Evolutionary conservation across 2,329 filamentous ascomycete species (phyloP).

Genomic region (Stagonosporopsis tanaceti): DNA sequence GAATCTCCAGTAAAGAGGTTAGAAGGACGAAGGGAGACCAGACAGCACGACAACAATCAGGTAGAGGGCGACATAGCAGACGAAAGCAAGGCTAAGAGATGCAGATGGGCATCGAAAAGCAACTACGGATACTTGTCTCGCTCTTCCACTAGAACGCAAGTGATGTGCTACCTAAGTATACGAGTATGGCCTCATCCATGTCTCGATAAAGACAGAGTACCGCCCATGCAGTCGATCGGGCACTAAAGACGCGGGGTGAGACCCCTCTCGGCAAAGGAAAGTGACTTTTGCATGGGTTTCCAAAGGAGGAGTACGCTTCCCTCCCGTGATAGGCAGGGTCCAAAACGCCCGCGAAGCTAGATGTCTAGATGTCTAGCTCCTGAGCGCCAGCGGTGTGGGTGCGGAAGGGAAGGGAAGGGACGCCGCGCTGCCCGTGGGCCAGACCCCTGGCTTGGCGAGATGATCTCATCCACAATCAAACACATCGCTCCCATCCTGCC

Average conservation of each 20-base stretch:
- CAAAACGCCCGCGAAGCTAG: neutral
- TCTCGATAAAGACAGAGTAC: conserved; percentile 10
- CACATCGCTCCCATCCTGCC: conserved; percentile 6
- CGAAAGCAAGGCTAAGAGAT: neutral
- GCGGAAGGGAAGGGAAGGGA: conserved; percentile 2
- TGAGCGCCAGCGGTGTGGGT: neutral
- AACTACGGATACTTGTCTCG: conserved; percentile 6
- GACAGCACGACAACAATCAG: neutral
- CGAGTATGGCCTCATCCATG: conserved; percentile 5
- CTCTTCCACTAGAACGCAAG: conserved; percentile 1
- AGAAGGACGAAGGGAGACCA: too few species aligned
- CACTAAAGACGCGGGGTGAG: conserved; percentile 1
- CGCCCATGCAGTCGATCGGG: conserved; percentile 6
- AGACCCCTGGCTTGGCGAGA: conserved; percentile 3
- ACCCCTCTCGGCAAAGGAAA: neutral
- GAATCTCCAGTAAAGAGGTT: too few species aligned
- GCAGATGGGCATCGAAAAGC: conserved; percentile 2
- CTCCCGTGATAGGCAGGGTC: neutral
- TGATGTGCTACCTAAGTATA: conserved; percentile 17
- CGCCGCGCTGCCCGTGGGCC: neutral
- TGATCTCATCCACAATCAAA: neutral
- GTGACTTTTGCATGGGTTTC: conserved; percentile 1
- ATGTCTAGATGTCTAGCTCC: neutral
- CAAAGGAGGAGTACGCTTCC: conserved; percentile 8
- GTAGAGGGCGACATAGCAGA: neutral